Evolutionary conservation across 495 filamentous ascomycete species (phyloP), one percentile per base, ranked within the genome.

Genomic region (Clavariopsis aquatica): DNA sequence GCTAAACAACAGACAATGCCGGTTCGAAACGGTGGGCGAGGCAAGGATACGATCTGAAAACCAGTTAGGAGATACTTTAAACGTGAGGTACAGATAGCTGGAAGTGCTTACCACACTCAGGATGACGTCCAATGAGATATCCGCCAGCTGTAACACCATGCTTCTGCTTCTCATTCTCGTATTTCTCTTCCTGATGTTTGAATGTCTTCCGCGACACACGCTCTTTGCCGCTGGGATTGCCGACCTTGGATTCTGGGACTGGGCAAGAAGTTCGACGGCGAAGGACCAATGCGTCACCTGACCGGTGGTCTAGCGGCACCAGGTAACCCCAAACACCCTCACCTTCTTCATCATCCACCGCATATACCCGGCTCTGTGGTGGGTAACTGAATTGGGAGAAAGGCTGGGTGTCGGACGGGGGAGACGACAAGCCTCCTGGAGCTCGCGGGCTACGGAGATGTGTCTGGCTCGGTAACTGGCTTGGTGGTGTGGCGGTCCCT

Each of bases 251-350:
- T n/a, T 58, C 51, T 10, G 83, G 77, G 1, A 78, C 72, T 8
- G 85, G 83, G 73, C 92, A 96, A 4, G 81, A 77, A 46, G 79
- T 78, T 26, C 91, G 81, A 65, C 82, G 88, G 74, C 81, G 87
- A 71, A 96, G 72, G 9, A 96, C 89, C 41, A 95, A 78, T 24
- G 85, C 78, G n/a, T 87, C 83, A 17, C 83, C 86, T 52, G 87
- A 83, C 38, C 82, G 81, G 28, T 83, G 80, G 72, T 92, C 85
- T 22, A 96, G 74, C 17, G 93, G 91, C 60, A 96, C 83, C 5
- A 98, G 79, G 67, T 98, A 98, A 13, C 94, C 94, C 95, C 94
- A 98, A 1, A 97, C 91, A 9, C 91, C 91, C 70, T 96, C 91
- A 20, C 85, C 90, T 68, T 90, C 87, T 71, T 92, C 89, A 72